These are phyloP conservation scores for Aspergillus sp. DNA, from an alignment of 2,329 filamentous ascomycete species.

Conservation along the genomic window DNA sequence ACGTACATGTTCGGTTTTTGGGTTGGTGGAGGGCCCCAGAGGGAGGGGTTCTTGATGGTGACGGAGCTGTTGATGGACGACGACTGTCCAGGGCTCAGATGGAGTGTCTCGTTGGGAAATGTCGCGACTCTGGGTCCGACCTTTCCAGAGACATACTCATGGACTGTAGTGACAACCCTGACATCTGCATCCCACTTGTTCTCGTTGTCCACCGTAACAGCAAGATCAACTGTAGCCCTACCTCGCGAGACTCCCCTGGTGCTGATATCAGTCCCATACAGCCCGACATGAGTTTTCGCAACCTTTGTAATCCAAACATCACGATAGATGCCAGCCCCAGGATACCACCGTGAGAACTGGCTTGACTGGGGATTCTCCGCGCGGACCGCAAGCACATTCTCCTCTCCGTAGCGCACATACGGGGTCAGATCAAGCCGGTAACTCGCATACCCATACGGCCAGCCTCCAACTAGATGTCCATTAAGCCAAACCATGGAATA, in stretches of 20 bases:
- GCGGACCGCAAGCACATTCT: conserved; percentile 3
- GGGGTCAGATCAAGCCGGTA: conserved; percentile 1
- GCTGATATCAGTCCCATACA: not conserved
- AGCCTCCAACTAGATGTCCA: not conserved
- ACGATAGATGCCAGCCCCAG: conserved; percentile 5
- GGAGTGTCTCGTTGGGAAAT: not conserved
- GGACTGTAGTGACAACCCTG: not conserved
- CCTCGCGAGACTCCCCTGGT: not conserved
- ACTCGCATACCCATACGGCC: conserved; percentile 7
- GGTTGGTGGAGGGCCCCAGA: not conserved
- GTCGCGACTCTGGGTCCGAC: not conserved
- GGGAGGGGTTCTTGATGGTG: not conserved
- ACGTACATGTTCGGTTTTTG: not conserved
- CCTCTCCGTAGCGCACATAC: not conserved
- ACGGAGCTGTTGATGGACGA: no score
- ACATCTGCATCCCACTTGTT: not conserved
- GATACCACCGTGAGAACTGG: conserved; percentile 6
- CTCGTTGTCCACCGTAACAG: not conserved
- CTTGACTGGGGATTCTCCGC: conserved; percentile 2
- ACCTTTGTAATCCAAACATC: conserved; percentile 10
- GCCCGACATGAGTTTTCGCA: not conserved
- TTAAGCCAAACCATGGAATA: conserved; percentile 11
- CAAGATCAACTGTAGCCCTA: not conserved
- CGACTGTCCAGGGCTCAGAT: no score
- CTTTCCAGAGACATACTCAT: not conserved